phyloP scores from a whole-genome alignment of 1,284 basidiomycete genomes.

The Ustilago cynodontis region DNA sequence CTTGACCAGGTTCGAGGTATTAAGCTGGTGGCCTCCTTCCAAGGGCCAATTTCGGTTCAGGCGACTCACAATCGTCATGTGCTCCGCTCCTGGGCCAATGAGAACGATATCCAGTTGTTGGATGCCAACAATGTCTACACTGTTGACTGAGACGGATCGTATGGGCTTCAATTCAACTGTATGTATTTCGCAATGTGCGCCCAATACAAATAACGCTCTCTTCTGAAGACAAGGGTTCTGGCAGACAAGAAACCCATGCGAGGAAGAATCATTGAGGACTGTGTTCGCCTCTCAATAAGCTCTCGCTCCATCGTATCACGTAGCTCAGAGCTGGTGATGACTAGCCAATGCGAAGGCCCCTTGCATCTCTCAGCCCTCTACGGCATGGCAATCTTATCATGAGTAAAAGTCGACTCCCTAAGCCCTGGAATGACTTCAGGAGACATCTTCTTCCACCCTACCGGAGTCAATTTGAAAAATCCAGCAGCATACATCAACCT shows the following conservation, averaged over 20 bases:
- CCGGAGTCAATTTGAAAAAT: not conserved
- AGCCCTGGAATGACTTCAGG: not conserved
- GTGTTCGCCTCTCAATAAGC: no score
- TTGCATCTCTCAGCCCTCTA: not conserved
- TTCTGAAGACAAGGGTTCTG: no score
- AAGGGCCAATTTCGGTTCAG: conserved; percentile 13
- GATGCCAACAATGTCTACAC: not conserved
- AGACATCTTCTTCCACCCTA: not conserved
- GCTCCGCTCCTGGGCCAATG: conserved; percentile 11
- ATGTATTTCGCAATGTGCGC: no score
- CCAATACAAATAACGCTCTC: no score
- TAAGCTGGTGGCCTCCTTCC: conserved; percentile 13
- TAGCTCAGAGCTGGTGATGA: not conserved
- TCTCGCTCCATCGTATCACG: no score
- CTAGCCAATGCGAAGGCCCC: no score
- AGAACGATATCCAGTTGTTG: conserved; percentile 11
- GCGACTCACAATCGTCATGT: not conserved
- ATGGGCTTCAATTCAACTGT: no score
- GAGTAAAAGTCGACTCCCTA: not conserved
- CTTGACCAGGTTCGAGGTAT: conserved; percentile 1
- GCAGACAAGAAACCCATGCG: no score
- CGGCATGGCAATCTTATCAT: not conserved
- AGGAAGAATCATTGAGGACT: no score
- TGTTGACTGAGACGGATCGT: no score
- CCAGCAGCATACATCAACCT: not conserved